A percentile compares a stretch with the other conserved stretches of the same genome.
Conservation (phyloP, 1,139 yeast genomes). For the Lodderomyces theae region DNA sequence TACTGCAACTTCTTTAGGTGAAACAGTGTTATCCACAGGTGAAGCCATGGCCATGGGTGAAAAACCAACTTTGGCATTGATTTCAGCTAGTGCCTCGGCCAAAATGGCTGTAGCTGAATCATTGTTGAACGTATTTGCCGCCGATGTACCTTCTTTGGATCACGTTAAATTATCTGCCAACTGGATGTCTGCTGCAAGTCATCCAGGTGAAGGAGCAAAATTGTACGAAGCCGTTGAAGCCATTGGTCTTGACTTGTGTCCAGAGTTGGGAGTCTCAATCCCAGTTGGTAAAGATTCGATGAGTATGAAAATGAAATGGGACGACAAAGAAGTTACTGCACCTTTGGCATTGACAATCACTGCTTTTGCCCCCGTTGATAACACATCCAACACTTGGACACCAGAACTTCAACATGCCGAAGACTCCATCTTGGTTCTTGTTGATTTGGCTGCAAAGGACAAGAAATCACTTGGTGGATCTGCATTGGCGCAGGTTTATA, state of each 20-base stretch:
- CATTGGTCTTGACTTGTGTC: slow-evolving; percentile 91
- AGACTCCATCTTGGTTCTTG: slow-evolving; percentile 68
- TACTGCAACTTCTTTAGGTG: slow-evolving; percentile 87
- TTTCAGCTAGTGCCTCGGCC: slow-evolving; percentile 94
- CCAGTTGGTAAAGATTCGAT: slow-evolving; percentile 99
- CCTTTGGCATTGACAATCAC: slow-evolving; percentile 92
- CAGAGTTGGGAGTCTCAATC: slow-evolving; percentile 83
- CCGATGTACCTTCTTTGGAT: slow-evolving; percentile 75
- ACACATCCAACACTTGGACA: slow-evolving; percentile 93
- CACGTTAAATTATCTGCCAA: slow-evolving; percentile 89
- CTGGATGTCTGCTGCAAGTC: slow-evolving; percentile 99
- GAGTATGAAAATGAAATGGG: slow-evolving; percentile 99
- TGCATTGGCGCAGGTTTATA: slow-evolving; percentile 90
- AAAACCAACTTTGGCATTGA: slow-evolving; percentile 85
- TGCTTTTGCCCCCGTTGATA: slow-evolving; percentile 83
- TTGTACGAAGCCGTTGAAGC: slow-evolving; percentile 97
- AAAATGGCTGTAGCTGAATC: slow-evolving; percentile 97
- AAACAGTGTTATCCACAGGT: slow-evolving; percentile 68
- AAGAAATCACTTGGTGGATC: slow-evolving; percentile 82
- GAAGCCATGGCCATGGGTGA: slow-evolving; percentile 99
- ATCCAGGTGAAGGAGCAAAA: slow-evolving; percentile 93
- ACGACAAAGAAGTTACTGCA: slow-evolving; percentile 84
- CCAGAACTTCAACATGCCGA: slow-evolving; percentile 60
- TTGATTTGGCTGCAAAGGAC: slow-evolving; percentile 68
- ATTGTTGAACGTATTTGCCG: slow-evolving; percentile 81